A percentile compares a stretch with the other conserved stretches of the same genome.
phyloP scores from a whole-genome alignment of 2,329 filamentous ascomycete genomes.

The Furcasterigmium sp. region DNA sequence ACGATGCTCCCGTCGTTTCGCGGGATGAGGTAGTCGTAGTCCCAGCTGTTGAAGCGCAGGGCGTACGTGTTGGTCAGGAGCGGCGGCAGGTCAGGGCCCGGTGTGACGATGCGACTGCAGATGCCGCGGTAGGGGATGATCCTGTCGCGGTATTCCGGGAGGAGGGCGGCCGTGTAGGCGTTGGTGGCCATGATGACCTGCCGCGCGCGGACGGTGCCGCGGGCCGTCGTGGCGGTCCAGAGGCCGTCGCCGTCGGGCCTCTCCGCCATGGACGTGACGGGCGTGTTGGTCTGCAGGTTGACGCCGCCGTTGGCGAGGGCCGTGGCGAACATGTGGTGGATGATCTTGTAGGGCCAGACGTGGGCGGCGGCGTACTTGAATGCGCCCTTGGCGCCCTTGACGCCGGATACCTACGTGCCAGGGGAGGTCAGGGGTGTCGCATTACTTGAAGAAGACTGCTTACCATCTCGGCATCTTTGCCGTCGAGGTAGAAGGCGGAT shows the following conservation, averaged over 20 bases:
- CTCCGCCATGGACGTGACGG: conserved; percentile 12
- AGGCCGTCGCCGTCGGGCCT: conserved; percentile 7
- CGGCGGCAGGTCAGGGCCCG: conserved; percentile 11
- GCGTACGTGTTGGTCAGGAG: conserved; percentile 18
- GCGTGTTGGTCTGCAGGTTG: conserved; percentile 12
- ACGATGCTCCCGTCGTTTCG: conserved; percentile 37
- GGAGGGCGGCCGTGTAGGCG: conserved; percentile 57
- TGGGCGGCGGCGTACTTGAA: no score
- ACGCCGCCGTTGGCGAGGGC: conserved; percentile 28
- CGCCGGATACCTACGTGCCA: no score
- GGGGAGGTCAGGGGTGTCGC: no score
- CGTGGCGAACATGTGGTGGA: conserved; percentile 38
- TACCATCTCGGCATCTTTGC: no score
- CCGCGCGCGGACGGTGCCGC: conserved; percentile 47
- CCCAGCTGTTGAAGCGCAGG: conserved; percentile 12
- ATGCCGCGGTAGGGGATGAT: conserved; percentile 58
- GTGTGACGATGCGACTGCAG: conserved; percentile 20
- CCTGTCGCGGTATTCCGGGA: conserved; percentile 51
- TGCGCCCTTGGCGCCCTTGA: no score
- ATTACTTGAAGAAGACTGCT: no score
- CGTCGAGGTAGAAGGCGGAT: no score
- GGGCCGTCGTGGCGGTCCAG: conserved; percentile 34
- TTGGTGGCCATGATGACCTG: conserved; percentile 62
- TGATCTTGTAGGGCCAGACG: no score
- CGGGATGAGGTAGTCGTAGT: conserved; percentile 33